Percentiles rank a stretch among this genome's conserved stretches.
Evolutionary conservation across 2,329 filamentous ascomycete species (phyloP).

Genomic region (Eutypa lata): DNA sequence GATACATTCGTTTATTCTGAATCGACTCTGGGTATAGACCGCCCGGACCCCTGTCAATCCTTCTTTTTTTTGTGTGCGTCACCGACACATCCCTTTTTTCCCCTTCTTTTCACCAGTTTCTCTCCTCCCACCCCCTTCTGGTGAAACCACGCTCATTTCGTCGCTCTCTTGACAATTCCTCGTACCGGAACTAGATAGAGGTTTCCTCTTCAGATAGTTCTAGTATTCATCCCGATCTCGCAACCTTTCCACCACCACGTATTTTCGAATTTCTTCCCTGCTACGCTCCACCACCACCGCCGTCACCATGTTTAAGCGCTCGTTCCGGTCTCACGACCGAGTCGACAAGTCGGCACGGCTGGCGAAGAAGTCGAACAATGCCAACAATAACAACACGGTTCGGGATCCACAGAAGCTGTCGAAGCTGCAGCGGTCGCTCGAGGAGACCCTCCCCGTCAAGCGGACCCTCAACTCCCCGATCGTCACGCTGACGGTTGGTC

Average conservation of each 20-base stretch:
- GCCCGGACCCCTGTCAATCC: conserved; percentile 53
- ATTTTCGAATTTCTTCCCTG: conserved; percentile 28
- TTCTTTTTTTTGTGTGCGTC: conserved; percentile 39
- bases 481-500: conserved; percentile 80
- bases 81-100: conserved; percentile 33
- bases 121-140: conserved; percentile 20
- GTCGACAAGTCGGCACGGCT: conserved; percentile 85
- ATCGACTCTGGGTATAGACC: conserved; percentile 30
- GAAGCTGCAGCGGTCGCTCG: conserved; percentile 82
- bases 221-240: conserved; percentile 22
- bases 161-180: conserved; percentile 43
- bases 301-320: conserved; percentile 84
- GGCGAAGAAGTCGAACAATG: conserved; percentile 57
- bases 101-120: conserved; percentile 27
- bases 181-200: neutral
- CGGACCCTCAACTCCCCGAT: conserved; percentile 60
- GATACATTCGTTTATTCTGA: conserved; percentile 43
- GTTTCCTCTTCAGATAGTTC: conserved; percentile 4
- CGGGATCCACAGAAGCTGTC: conserved; percentile 76
- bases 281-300: conserved; percentile 25
- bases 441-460: conserved; percentile 41
- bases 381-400: conserved; percentile 31
- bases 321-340: conserved; percentile 79
- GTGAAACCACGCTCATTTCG: conserved; percentile 45
- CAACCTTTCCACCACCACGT: conserved; percentile 16